These are phyloP conservation scores for Chimonanthus salicifolius DNA, from an alignment of 164 flowering plant species.

Conservation along the genomic window DNA sequence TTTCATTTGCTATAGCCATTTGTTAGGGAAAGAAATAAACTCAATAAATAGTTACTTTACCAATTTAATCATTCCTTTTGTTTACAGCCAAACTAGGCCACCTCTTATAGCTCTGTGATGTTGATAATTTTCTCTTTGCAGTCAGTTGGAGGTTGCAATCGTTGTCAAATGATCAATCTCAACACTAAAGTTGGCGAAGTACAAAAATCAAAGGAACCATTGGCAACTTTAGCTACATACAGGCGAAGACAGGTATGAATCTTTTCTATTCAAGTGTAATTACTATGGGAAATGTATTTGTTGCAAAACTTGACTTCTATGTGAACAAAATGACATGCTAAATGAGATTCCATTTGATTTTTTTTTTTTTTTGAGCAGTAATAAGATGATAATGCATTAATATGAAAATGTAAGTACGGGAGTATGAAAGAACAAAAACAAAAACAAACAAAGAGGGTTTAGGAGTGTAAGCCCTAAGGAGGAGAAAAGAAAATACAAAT, in stretches of 20 bases:
- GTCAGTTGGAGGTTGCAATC: constrained; percentile 96
- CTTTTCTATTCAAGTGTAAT: not conserved
- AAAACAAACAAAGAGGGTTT: too few species aligned
- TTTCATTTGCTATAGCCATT: too few species aligned
- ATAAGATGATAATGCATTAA: too few species aligned
- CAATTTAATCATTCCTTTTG: too few species aligned
- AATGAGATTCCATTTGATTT: not conserved
- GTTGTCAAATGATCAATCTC: constrained; percentile 86
- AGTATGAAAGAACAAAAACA: too few species aligned
- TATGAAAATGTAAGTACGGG: too few species aligned
- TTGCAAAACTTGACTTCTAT: not conserved
- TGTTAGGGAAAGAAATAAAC: too few species aligned
- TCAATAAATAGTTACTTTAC: too few species aligned
- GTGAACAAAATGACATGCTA: not conserved
- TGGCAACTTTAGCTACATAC: constrained; percentile 85
- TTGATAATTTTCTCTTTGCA: constrained; percentile 20
- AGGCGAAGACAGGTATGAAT: constrained; percentile 56
- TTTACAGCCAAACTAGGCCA: not conserved
- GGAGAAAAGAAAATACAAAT: too few species aligned
- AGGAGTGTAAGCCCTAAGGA: too few species aligned
- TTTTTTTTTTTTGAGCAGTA: too few species aligned
- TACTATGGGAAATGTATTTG: not conserved
- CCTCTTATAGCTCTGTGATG: not conserved
- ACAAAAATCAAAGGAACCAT: constrained; percentile 62
- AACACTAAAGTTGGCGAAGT: constrained; percentile 30